Conservation (phyloP, 73 alveolate genomes). For the Tetrahymena elliotti region DNA sequence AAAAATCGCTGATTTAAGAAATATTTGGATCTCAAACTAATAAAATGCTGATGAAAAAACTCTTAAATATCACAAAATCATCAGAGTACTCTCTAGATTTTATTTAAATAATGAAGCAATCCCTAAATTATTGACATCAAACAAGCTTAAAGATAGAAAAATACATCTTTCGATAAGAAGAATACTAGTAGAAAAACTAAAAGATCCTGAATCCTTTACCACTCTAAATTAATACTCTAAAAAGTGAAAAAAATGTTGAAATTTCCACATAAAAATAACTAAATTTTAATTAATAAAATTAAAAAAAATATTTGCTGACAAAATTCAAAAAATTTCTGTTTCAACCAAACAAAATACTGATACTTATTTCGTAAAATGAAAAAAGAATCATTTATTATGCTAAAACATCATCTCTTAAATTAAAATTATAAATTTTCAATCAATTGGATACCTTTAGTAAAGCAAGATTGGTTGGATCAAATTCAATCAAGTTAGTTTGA, state of each 20-base stretch:
- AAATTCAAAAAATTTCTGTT: too few species aligned
- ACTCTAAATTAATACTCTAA: not conserved
- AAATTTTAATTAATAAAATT: not conserved
- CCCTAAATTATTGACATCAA: not conserved
- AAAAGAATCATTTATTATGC: not conserved
- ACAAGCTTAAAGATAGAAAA: not conserved
- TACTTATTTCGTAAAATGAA: not conserved
- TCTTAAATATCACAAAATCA: not conserved
- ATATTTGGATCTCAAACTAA: not conserved
- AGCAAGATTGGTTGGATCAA: not conserved
- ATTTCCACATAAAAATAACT: not conserved
- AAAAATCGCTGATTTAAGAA: not conserved
- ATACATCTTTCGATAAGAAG: not conserved
- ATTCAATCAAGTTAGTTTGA: not conserved
- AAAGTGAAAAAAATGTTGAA: not conserved
- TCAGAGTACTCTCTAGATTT: not conserved
- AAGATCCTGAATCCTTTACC: not conserved
- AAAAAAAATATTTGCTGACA: not conserved
- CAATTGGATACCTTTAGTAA: not conserved
- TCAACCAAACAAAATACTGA: not conserved
- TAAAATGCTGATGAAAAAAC: not conserved
- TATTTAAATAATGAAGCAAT: not conserved
- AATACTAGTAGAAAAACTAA: not conserved
- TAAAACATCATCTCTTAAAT: not conserved
- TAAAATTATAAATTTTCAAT: too few species aligned